Evolutionary conservation across 345 rosid species (phyloP).

Genomic region (rapeseed (Brassica napus)): Da-Ae NC_063448.1:14054501-14055000

Average conservation of each 20-base stretch:
- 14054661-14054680: slow-evolving; percentile 37
- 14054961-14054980: slow-evolving; percentile 54
- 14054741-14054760: neutral
- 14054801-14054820: neutral
- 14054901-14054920: neutral
- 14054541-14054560: neutral
- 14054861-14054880: slow-evolving; percentile 11
- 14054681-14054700: slow-evolving; percentile 42
- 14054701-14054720: slow-evolving; percentile 42
- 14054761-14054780: slow-evolving; percentile 13
- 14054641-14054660: slow-evolving; percentile 29
- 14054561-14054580: slow-evolving; percentile 30
- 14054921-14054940: slow-evolving; percentile 28
- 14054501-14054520: neutral
- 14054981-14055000: slow-evolving; percentile 45
- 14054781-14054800: slow-evolving; percentile 14
- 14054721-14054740: slow-evolving; percentile 33
- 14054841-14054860: slow-evolving; percentile 19
- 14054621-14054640: slow-evolving; percentile 8
- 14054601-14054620: neutral
- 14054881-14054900: slow-evolving; percentile 19
- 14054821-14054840: slow-evolving; percentile 30
- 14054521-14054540: slow-evolving; percentile 19
- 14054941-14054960: slow-evolving; percentile 48
- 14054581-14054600: slow-evolving; percentile 30